Evolutionary conservation across 495 filamentous ascomycete genomes (phyloP).

Genomic region (Xylaria longipes): DNA sequence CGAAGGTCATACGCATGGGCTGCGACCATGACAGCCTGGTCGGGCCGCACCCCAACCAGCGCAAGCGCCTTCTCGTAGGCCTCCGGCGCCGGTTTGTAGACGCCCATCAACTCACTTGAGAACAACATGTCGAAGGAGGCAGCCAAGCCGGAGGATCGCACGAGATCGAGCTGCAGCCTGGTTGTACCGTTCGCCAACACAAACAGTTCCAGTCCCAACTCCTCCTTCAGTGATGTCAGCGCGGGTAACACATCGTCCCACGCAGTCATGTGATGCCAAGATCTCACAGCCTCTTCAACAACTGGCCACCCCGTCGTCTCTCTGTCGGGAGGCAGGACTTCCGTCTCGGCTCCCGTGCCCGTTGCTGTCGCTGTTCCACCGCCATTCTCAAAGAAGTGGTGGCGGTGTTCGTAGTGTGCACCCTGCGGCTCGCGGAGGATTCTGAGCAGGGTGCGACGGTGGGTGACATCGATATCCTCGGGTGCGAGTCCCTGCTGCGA

Average conservation of each 20-base stretch:
- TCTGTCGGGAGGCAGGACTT: conserved; percentile 23
- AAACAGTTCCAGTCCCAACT: conserved; percentile 42
- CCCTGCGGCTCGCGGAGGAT: conserved; percentile 34
- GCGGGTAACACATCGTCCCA: conserved; percentile 54
- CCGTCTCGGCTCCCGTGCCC: background rate
- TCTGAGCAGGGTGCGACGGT: conserved; percentile 43
- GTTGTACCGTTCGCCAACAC: conserved; percentile 64
- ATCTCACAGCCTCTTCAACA: conserved; percentile 32
- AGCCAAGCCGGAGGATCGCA: conserved; percentile 51
- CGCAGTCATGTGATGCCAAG: conserved; percentile 54
- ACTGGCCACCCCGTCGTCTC: background rate
- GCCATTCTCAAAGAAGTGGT: conserved; percentile 35
- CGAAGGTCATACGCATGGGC: conserved; percentile 62
- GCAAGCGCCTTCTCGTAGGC: conserved; percentile 54
- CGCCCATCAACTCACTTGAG: conserved; percentile 57
- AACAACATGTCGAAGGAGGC: conserved; percentile 57
- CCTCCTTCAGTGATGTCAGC: conserved; percentile 29
- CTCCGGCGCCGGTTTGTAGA: conserved; percentile 54
- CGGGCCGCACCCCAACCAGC: conserved; percentile 49
- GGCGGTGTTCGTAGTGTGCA: conserved; percentile 32
- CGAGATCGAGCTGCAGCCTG: conserved; percentile 60
- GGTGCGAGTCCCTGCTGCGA: conserved; percentile 40
- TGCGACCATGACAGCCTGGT: conserved; percentile 60
- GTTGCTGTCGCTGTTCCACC: background rate
- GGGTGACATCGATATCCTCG: conserved; percentile 59